phyloP scores from a whole-genome alignment of 306 rosid genomes.

The Cucurbita ficifolia region DNA sequence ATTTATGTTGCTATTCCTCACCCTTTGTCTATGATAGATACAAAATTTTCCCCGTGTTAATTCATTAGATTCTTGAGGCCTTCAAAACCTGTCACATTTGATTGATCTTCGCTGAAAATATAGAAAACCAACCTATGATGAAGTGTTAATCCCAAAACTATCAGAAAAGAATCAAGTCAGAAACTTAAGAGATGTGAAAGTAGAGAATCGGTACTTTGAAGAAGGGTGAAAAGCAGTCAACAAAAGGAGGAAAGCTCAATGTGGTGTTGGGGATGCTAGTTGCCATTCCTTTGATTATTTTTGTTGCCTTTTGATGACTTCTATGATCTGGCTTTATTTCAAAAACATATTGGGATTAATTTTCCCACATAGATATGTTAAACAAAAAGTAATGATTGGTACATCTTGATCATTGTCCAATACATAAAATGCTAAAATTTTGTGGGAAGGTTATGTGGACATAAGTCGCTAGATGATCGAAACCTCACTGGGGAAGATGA shows the following conservation, averaged over 20 bases:
- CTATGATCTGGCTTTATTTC: neutral
- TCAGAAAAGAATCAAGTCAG: neutral
- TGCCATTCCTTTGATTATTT: neutral
- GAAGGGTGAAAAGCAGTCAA: constrained; percentile 67
- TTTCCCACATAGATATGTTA: neutral
- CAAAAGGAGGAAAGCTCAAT: constrained; percentile 37
- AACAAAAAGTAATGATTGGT: neutral
- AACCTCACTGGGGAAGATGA: neutral
- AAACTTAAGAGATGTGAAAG: constrained; percentile 3
- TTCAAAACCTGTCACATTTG: neutral
- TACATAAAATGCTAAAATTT: neutral
- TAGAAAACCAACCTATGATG: neutral
- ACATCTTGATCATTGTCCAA: neutral
- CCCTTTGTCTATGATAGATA: neutral
- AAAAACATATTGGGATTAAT: neutral
- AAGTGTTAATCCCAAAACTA: neutral
- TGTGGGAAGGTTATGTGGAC: neutral
- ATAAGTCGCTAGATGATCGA: neutral
- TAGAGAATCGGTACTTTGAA: neutral
- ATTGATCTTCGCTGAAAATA: neutral
- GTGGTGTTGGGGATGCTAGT: constrained; percentile 26
- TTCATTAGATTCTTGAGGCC: neutral
- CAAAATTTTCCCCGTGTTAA: neutral
- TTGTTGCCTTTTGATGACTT: constrained; percentile 7
- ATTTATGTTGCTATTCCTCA: neutral